These are phyloP conservation scores for Aureobasidium sp. DNA, from an alignment of 2,329 filamentous ascomycete species.

Conservation along the genomic window DNA sequence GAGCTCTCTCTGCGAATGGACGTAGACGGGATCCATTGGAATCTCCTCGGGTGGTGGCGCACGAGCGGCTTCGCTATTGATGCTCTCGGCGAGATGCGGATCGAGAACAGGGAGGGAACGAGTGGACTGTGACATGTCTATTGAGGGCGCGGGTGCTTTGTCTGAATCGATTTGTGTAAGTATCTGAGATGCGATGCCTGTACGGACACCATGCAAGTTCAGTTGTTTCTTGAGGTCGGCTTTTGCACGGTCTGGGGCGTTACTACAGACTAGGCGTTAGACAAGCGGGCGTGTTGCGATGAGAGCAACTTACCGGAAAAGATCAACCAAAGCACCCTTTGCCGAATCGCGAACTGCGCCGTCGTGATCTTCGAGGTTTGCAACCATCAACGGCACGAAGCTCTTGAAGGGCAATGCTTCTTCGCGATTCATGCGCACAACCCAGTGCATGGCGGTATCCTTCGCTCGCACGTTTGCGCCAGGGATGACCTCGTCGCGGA, in stretches of 20 bases:
- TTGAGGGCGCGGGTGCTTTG: slow-evolving; percentile 18
- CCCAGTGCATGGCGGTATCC: slow-evolving; percentile 76
- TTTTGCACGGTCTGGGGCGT: slow-evolving; percentile 74
- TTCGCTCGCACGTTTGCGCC: slow-evolving; percentile 79
- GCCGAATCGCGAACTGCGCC: slow-evolving; percentile 77
- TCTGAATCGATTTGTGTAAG: slow-evolving; percentile 53
- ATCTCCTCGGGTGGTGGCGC: slow-evolving; percentile 58
- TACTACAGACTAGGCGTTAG: slow-evolving; percentile 36
- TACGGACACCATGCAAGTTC: slow-evolving; percentile 73
- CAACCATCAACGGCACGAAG: slow-evolving; percentile 77
- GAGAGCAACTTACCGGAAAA: slow-evolving; percentile 57
- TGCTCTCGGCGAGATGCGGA: slow-evolving; percentile 34
- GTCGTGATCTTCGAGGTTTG: slow-evolving; percentile 83
- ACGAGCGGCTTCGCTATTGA: slow-evolving; percentile 40
- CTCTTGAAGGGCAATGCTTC: slow-evolving; percentile 70
- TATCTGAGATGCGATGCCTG: slow-evolving; percentile 76
- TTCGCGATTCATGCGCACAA: slow-evolving; percentile 75
- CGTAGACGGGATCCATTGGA: slow-evolving; percentile 68
- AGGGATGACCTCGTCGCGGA: slow-evolving; percentile 68
- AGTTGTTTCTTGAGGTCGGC: slow-evolving; percentile 83
- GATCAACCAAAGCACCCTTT: slow-evolving; percentile 73
- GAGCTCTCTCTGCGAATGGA: slow-evolving; percentile 78
- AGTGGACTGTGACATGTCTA: slow-evolving; percentile 33
- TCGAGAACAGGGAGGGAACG: slow-evolving; percentile 31
- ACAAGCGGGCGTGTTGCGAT: neutral